Evolutionary conservation across 495 filamentous ascomycete species (phyloP), one percentile per base, ranked within the genome.

Genomic region (Neurospora sp.): DNA sequence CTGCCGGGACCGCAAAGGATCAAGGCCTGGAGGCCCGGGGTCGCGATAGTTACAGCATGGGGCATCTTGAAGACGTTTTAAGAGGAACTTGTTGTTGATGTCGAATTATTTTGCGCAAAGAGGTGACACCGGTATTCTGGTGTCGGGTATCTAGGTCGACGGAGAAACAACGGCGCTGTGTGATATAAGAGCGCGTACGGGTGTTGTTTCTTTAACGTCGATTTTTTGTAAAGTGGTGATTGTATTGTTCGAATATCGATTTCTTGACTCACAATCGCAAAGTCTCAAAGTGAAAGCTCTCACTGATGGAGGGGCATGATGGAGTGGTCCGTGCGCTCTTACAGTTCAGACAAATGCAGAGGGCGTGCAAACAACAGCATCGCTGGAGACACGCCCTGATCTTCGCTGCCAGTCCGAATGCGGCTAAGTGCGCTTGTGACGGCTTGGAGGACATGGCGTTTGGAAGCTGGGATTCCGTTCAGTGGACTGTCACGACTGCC

Each of bases 1-100:
- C 92, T 90, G 71, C 96, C 96, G 69, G 95, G 94, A 2, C 94
- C 94, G 76, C 94, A 98, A 5, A 98, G 85, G 76, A 99, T 96
- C 70, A 98, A 82, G 76, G 96, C 95, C 81, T 98, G 96, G 75
- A 98, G 93, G 80, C 94, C 94, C 73, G 90, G 90, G 5, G 88
- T 84, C 70, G 92, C 90, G 78, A 93, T 89, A 27, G 89, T 85
- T 39, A 86, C 85, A 42, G 90, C 89, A 82, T 92, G 90, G 79
- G 91, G 91, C 91, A 92, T 92, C 42, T 72, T 78, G 76, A 74
- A 39, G 39, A 46, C 23, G 12, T 14, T 59, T 59, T 14, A 3
- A 27, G 23, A 62, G 54, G 12, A 62, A 72, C 72, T 54, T 3
- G 42, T 39, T 59, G 48, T 37, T 1, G 35, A 20, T 3, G 69